Percentiles rank a stretch among this genome's conserved stretches.
These are phyloP conservation scores for Epichloe baconii DNA, from an alignment of 2,329 filamentous ascomycete species.

Conservation along the genomic window DNA sequence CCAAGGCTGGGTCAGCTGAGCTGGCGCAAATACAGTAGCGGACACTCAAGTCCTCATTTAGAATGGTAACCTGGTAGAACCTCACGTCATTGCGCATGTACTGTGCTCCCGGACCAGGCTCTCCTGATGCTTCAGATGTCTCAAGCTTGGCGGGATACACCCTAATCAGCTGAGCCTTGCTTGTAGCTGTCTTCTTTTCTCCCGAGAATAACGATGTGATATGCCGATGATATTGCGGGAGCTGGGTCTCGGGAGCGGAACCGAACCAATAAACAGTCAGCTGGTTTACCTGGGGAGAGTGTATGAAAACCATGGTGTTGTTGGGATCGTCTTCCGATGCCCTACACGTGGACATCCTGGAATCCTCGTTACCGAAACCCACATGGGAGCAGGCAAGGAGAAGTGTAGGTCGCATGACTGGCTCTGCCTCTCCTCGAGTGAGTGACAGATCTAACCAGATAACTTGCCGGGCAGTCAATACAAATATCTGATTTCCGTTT, in stretches of 20 bases:
- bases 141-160: slow-evolving; percentile 16
- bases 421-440: slow-evolving; percentile 1
- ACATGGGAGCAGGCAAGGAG: slow-evolving; percentile 18
- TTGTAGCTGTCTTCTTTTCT: background rate
- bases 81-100: slow-evolving; percentile 22
- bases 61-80: slow-evolving; percentile 34
- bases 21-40: slow-evolving; percentile 25
- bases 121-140: background rate
- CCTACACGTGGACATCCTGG: slow-evolving; percentile 18
- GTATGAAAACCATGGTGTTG: slow-evolving; percentile 20
- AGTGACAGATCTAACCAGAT: slow-evolving; percentile 32
- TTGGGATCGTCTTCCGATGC: slow-evolving; percentile 11
- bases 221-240: slow-evolving; percentile 26
- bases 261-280: slow-evolving; percentile 25
- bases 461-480: slow-evolving; percentile 43
- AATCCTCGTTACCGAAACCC: slow-evolving; percentile 11
- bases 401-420: slow-evolving; percentile 10
- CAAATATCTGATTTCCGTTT: slow-evolving; percentile 36
- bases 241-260: slow-evolving; percentile 9
- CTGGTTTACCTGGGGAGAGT: slow-evolving; percentile 18
- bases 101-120: slow-evolving; percentile 13
- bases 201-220: slow-evolving; percentile 15
- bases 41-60: slow-evolving; percentile 31
- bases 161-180: slow-evolving; percentile 14
- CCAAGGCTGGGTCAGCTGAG: slow-evolving; percentile 11